These are phyloP conservation scores for Loxodes magnus DNA, from an alignment of 73 alveolate species.

Conservation along the genomic window DNA sequence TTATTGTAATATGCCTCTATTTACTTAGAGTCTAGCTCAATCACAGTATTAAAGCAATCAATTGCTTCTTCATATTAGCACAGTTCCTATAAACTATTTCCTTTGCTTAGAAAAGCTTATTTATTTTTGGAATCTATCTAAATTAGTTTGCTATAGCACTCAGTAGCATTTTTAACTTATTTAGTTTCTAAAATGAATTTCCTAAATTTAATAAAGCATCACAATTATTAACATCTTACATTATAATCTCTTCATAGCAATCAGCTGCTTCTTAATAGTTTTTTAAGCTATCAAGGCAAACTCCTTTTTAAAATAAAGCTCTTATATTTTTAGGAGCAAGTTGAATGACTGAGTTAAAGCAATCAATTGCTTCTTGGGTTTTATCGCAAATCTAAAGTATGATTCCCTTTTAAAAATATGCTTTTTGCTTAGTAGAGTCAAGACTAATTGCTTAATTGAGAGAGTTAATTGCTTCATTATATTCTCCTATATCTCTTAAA, in stretches of 20 bases:
- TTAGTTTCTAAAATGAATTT: background rate
- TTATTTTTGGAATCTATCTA: no score
- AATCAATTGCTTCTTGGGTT: conserved; percentile 7
- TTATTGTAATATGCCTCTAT: background rate
- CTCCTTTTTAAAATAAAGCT: conserved; percentile 15
- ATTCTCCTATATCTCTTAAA: no score
- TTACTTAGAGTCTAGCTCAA: background rate
- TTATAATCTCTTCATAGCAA: background rate
- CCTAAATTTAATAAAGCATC: background rate
- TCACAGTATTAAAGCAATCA: background rate
- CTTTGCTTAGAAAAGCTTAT: background rate
- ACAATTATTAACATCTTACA: background rate
- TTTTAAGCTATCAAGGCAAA: conserved; percentile 3
- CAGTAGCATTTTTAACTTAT: background rate
- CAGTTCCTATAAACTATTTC: background rate
- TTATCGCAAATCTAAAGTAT: no score
- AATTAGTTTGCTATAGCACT: background rate
- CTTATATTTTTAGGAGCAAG: conserved; percentile 5
- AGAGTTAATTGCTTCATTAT: no score
- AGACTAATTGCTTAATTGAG: no score
- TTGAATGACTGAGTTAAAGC: conserved; percentile 12
- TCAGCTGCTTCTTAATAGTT: conserved; percentile 18
- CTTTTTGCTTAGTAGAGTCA: no score
- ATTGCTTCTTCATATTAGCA: background rate
- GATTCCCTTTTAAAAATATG: no score